Conservation (phyloP, 2,329 filamentous ascomycete genomes). For the Cladosporium sp. region DNA sequence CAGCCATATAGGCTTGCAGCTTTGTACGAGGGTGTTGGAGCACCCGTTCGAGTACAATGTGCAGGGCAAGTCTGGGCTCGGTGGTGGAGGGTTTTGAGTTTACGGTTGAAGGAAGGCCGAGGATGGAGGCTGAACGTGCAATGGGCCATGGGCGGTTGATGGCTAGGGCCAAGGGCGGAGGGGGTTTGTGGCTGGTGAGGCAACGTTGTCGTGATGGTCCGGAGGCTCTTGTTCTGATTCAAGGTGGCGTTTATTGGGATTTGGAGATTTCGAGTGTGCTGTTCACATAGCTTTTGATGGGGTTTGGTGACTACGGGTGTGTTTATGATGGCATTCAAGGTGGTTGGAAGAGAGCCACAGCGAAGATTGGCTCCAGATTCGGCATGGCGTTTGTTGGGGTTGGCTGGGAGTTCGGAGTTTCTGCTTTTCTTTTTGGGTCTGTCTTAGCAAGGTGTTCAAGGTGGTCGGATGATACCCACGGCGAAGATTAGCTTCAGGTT, state of each 20-base stretch:
- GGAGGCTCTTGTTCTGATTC: neutral
- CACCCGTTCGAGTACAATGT: conserved; percentile 6
- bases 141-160: neutral
- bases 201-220: neutral
- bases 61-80: conserved; percentile 7
- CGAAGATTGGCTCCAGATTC: neutral
- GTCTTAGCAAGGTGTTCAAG: neutral
- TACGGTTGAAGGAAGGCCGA: neutral
- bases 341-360: neutral
- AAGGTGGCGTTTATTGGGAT: neutral
- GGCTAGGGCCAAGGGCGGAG: neutral
- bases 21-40: conserved; percentile 18
- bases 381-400: neutral
- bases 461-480: neutral
- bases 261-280: neutral
- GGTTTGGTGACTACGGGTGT: neutral
- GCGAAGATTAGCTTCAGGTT: neutral
- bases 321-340: neutral
- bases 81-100: conserved; percentile 3
- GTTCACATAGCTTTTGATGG: neutral
- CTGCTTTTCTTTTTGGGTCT: neutral
- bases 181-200: neutral
- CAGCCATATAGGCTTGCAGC: conserved; percentile 12
- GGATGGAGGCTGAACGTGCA: neutral
- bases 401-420: neutral